Percentiles rank a stretch among this genome's conserved stretches.
These are phyloP conservation scores for Sporothrix protearum DNA, from an alignment of 2,329 filamentous ascomycete genomes.

Conservation along the genomic window DNA sequence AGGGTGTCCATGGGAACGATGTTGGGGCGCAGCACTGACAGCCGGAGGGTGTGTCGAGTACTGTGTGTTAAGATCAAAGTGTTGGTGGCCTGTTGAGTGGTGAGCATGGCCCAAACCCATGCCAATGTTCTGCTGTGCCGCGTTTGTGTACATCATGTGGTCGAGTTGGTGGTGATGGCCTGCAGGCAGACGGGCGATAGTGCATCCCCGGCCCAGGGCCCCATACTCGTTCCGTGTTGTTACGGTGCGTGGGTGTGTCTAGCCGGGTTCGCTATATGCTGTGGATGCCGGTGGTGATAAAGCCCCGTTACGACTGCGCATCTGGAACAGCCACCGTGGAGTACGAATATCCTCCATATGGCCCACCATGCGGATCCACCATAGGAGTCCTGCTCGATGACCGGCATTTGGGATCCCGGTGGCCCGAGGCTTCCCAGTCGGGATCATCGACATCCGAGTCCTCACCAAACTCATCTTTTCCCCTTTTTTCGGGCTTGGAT, in stretches of 20 bases:
- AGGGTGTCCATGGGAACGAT: conserved; percentile 10
- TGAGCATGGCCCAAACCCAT: conserved; percentile 9
- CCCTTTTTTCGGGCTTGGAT: conserved; percentile 57
- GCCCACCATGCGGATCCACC: conserved; percentile 32
- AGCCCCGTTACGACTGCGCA: conserved; percentile 19
- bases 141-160: conserved; percentile 3
- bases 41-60: conserved; percentile 1
- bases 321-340: conserved; percentile 23
- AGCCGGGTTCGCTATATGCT: conserved; percentile 37
- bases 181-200: conserved; percentile 38
- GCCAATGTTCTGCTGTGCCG: conserved; percentile 9
- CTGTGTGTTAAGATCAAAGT: background rate
- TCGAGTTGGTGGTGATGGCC: conserved; percentile 26
- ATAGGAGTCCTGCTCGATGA: conserved; percentile 34
- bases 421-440: conserved; percentile 39
- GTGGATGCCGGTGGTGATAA: conserved; percentile 33
- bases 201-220: conserved; percentile 32
- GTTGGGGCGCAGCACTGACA: background rate
- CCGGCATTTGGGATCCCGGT: conserved; percentile 32
- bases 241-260: conserved; percentile 42
- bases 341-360: conserved; percentile 23
- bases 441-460: conserved; percentile 42
- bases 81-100: background rate
- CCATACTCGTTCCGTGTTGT: conserved; percentile 35
- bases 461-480: conserved; percentile 40